Conservation (phyloP, 768 basidiomycete genomes). For the Xerocomellus chrysenteron region DNA sequence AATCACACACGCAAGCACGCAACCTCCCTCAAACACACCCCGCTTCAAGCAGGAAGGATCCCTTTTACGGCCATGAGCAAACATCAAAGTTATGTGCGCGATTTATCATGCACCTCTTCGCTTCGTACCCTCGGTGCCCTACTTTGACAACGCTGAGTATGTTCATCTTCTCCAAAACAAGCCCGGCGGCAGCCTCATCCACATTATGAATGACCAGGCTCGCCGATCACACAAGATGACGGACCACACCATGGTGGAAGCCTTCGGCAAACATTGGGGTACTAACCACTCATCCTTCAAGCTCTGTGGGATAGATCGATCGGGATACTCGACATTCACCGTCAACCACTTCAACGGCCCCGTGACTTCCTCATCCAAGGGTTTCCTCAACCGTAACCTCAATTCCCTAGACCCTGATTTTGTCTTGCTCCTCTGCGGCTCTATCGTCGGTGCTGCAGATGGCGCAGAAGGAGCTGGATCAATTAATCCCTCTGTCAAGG, state of each 20-base stretch:
- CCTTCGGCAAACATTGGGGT: constrained; percentile 92
- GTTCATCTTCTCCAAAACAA: too few relatives aligned
- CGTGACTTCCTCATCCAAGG: constrained; percentile 87
- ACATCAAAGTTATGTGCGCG: too few relatives aligned
- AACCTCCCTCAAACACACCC: too few relatives aligned
- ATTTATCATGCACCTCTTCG: too few relatives aligned
- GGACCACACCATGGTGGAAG: constrained; percentile 89
- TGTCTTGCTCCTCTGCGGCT: too few relatives aligned
- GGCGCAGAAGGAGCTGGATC: too few relatives aligned
- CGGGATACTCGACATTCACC: constrained; percentile 82
- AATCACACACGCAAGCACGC: constrained; percentile 27
- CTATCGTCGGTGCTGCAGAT: too few relatives aligned
- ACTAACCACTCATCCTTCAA: constrained; percentile 93
- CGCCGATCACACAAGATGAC: constrained; percentile 24
- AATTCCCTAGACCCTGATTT: constrained; percentile 35
- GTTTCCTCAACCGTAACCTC: constrained; percentile 79
- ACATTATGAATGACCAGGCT: constrained; percentile 94
- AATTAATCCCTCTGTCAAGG: too few relatives aligned
- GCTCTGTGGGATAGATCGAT: constrained; percentile 65
- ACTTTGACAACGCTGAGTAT: constrained; percentile 89
- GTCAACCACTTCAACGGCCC: constrained; percentile 41
- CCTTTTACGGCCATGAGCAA: too few relatives aligned
- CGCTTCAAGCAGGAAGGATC: too few relatives aligned
- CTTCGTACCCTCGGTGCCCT: constrained; percentile 24
- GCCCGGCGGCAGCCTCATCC: constrained; percentile 85